Conservation (phyloP, 768 basidiomycete species). For the Pisolithus tinctorius region DNA sequence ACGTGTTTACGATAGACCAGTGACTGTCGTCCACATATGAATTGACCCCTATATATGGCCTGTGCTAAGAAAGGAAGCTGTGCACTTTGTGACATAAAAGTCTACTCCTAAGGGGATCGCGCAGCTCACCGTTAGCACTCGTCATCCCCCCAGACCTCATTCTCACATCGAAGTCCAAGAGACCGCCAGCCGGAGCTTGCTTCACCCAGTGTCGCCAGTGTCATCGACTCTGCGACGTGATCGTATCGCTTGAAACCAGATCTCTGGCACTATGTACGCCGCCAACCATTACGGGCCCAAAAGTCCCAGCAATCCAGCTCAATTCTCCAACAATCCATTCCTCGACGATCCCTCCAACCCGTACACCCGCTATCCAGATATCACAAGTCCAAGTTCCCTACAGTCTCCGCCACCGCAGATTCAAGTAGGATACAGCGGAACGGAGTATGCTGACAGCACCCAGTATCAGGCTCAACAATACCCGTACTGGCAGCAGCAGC, state of each 20-base stretch:
- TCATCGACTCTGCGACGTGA: too few relatives aligned
- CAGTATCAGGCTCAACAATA: slow-evolving; percentile 33
- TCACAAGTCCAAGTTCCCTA: slow-evolving; percentile 28
- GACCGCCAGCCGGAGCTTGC: not conserved
- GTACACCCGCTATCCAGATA: slow-evolving; percentile 58
- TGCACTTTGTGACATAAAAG: too few relatives aligned
- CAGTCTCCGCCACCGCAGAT: slow-evolving; percentile 27
- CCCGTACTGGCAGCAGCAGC: slow-evolving; percentile 29
- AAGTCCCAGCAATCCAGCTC: slow-evolving; percentile 5
- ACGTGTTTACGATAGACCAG: slow-evolving; percentile 69
- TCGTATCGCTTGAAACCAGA: too few relatives aligned
- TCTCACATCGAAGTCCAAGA: too few relatives aligned
- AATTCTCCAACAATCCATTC: slow-evolving; percentile 63
- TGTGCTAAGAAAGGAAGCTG: too few relatives aligned
- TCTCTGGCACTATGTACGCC: slow-evolving; percentile 28
- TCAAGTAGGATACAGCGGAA: slow-evolving; percentile 11
- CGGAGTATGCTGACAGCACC: slow-evolving; percentile 22
- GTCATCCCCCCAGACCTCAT: too few relatives aligned
- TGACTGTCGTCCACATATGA: not conserved
- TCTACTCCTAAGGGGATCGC: too few relatives aligned
- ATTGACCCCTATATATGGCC: not conserved
- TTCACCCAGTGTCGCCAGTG: too few relatives aligned
- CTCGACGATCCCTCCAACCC: slow-evolving; percentile 43
- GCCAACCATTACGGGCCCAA: slow-evolving; percentile 30
- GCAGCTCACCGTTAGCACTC: too few relatives aligned